phyloP scores from a whole-genome alignment of 1,284 basidiomycete genomes.

The Sporisorium sorghi region DNA sequence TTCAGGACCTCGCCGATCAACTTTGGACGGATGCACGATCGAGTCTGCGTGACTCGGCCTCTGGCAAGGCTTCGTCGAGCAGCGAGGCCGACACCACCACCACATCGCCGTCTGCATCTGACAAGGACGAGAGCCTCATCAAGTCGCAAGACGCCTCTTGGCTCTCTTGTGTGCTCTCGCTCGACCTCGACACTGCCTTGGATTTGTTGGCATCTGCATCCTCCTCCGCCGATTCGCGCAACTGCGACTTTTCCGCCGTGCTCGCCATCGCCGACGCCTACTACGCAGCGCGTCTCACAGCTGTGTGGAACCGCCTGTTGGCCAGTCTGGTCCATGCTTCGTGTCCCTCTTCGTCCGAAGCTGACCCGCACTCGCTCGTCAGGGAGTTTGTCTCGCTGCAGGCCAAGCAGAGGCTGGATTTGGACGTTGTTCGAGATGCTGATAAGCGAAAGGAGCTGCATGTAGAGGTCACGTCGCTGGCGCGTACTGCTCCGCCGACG shows the following conservation, averaged over 20 bases:
- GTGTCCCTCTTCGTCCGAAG: slow-evolving; percentile 33
- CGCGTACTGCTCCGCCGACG: slow-evolving; percentile 42
- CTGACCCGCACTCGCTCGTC: slow-evolving; percentile 11
- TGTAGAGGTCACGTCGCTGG: slow-evolving; percentile 43
- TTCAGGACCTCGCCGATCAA: slow-evolving; percentile 38
- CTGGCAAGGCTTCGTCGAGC: neutral
- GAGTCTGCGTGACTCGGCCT: slow-evolving; percentile 9
- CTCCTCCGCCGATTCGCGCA: neutral
- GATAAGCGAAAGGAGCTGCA: slow-evolving; percentile 39
- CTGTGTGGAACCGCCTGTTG: slow-evolving; percentile 57
- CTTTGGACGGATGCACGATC: slow-evolving; percentile 45
- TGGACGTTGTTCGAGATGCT: slow-evolving; percentile 44
- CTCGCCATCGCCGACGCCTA: slow-evolving; percentile 55
- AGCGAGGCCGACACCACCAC: neutral
- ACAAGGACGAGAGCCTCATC: slow-evolving; percentile 22
- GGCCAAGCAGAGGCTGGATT: slow-evolving; percentile 38
- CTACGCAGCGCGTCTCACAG: slow-evolving; percentile 50
- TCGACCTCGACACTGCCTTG: slow-evolving; percentile 50
- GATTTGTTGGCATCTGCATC: slow-evolving; percentile 36
- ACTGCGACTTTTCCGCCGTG: slow-evolving; percentile 45
- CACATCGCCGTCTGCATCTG: slow-evolving; percentile 11
- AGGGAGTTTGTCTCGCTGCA: slow-evolving; percentile 28
- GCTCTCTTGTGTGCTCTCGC: slow-evolving; percentile 53
- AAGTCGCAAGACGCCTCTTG: slow-evolving; percentile 37
- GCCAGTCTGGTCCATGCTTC: slow-evolving; percentile 50